phyloP scores from a whole-genome alignment of 352 stramenopile species.

The Phytophthora sojae region DNA sequence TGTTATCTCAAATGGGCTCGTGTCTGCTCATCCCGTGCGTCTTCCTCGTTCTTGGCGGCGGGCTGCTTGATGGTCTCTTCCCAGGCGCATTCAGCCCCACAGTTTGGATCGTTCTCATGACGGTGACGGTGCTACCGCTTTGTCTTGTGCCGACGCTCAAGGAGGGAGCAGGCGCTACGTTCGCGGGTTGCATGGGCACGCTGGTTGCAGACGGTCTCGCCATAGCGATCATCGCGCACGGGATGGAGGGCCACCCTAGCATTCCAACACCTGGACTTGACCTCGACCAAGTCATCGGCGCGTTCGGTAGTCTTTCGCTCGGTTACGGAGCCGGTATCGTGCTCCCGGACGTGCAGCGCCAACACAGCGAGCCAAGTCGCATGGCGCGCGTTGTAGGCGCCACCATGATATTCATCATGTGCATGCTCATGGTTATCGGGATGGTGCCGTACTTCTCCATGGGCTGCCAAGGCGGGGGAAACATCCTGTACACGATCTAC shows the following conservation, averaged over 20 bases:
- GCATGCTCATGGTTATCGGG: constrained; percentile 51
- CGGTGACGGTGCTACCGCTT: constrained; percentile 51
- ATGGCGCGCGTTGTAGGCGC: constrained; percentile 50
- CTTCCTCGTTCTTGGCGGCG: constrained; percentile 31
- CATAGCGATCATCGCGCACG: constrained; percentile 51
- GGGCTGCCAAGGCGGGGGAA: constrained; percentile 44
- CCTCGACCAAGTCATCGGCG: constrained; percentile 53
- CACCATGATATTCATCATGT: constrained; percentile 59
- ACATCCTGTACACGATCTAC: constrained; percentile 39
- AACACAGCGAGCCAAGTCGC: constrained; percentile 33
- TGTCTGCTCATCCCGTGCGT: constrained; percentile 47
- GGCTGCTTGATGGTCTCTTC: constrained; percentile 59
- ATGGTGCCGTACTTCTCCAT: constrained; percentile 46
- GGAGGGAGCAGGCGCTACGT: constrained; percentile 53
- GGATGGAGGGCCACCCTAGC: constrained; percentile 55
- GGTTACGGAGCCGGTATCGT: constrained; percentile 54
- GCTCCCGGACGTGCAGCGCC: constrained; percentile 29
- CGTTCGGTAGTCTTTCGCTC: constrained; percentile 67
- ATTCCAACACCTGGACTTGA: constrained; percentile 46
- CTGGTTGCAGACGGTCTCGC: constrained; percentile 63
- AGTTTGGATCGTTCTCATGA: constrained; percentile 72
- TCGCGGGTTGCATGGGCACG: constrained; percentile 61
- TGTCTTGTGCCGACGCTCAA: constrained; percentile 46
- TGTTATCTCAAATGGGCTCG: constrained; percentile 58
- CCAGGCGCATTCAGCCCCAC: constrained; percentile 47